A percentile compares a stretch with the other conserved stretches of the same genome.
phyloP scores from a whole-genome alignment of 2,329 filamentous ascomycete species.

The Zalaria sp. region DNA sequence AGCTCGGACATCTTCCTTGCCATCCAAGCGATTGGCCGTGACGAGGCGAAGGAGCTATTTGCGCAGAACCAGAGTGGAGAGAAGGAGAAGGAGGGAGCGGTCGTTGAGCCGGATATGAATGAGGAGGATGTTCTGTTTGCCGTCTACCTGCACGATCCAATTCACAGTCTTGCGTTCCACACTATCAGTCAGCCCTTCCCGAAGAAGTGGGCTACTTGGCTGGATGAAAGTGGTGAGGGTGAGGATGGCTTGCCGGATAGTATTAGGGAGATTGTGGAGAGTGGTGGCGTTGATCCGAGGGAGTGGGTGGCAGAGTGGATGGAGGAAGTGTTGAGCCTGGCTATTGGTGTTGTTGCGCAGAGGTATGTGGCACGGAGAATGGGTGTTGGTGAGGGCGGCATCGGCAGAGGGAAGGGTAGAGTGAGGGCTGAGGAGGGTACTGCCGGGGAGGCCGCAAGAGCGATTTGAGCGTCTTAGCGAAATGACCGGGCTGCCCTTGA shows the following conservation, averaged over 20 bases:
- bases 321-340: slow-evolving; percentile 67
- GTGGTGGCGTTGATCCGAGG: slow-evolving; percentile 68
- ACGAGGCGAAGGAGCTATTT: slow-evolving; percentile 54
- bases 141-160: slow-evolving; percentile 70
- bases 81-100: slow-evolving; percentile 32
- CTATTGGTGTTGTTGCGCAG: slow-evolving; percentile 78
- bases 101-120: slow-evolving; percentile 35
- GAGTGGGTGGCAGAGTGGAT: slow-evolving; percentile 99
- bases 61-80: slow-evolving; percentile 31
- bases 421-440: slow-evolving; percentile 39
- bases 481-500: too few species aligned
- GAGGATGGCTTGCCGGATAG: slow-evolving; percentile 56
- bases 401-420: slow-evolving; percentile 43
- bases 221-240: slow-evolving; percentile 55
- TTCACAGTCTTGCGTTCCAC: slow-evolving; percentile 80
- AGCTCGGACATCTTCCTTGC: slow-evolving; percentile 91
- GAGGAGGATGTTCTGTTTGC: slow-evolving; percentile 51
- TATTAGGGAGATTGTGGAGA: slow-evolving; percentile 69
- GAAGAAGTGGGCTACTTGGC: slow-evolving; percentile 76
- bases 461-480: slow-evolving; percentile 12
- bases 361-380: slow-evolving; percentile 88
- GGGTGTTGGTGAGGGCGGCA: slow-evolving; percentile 78
- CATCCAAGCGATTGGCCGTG: slow-evolving; percentile 71
- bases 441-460: slow-evolving; percentile 48
- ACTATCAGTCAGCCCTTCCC: slow-evolving; percentile 74